phyloP scores from a whole-genome alignment of 192 early-diverging fungal species.

The Coemansia sp. region DNA sequence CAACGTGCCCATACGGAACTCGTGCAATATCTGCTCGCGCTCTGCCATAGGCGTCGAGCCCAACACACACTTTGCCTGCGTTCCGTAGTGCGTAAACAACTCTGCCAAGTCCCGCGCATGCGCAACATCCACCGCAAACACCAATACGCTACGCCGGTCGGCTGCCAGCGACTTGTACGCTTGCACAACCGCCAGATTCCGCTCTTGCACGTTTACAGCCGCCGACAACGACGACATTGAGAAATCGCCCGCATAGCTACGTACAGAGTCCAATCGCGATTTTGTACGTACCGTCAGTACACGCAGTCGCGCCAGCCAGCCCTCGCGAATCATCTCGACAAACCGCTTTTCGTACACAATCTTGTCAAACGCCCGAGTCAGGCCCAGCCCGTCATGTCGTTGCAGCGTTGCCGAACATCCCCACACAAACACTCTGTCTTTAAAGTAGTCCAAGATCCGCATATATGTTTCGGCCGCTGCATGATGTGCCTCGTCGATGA shows the following conservation, averaged over 20 bases:
- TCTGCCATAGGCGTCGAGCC: slow-evolving; percentile 57
- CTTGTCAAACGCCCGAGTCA: slow-evolving; percentile 71
- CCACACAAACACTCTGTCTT: slow-evolving; percentile 67
- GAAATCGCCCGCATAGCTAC: slow-evolving; percentile 64
- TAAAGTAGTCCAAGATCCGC: slow-evolving; percentile 73
- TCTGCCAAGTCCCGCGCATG: slow-evolving; percentile 66
- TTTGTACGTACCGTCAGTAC: slow-evolving; percentile 67
- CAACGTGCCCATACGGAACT: slow-evolving; percentile 62
- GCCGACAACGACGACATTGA: slow-evolving; percentile 54
- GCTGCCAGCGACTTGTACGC: slow-evolving; percentile 60
- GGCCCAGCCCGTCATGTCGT: slow-evolving; percentile 76
- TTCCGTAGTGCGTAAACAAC: slow-evolving; percentile 55
- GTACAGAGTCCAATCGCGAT: slow-evolving; percentile 54
- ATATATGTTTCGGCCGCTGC: slow-evolving; percentile 75
- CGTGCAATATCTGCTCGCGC: slow-evolving; percentile 59
- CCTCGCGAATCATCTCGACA: slow-evolving; percentile 78
- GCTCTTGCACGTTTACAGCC: slow-evolving; percentile 57
- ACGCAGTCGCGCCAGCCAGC: slow-evolving; percentile 70
- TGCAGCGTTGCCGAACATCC: slow-evolving; percentile 91
- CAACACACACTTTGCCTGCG: slow-evolving; percentile 53
- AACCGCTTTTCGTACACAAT: slow-evolving; percentile 75
- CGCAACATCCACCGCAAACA: slow-evolving; percentile 84
- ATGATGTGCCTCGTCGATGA: slow-evolving; percentile 96
- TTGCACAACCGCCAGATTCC: slow-evolving; percentile 68
- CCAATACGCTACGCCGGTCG: slow-evolving; percentile 60